Evolutionary conservation across 2,329 filamentous ascomycete species (phyloP).

Genomic region (Cadophora gregata): DNA sequence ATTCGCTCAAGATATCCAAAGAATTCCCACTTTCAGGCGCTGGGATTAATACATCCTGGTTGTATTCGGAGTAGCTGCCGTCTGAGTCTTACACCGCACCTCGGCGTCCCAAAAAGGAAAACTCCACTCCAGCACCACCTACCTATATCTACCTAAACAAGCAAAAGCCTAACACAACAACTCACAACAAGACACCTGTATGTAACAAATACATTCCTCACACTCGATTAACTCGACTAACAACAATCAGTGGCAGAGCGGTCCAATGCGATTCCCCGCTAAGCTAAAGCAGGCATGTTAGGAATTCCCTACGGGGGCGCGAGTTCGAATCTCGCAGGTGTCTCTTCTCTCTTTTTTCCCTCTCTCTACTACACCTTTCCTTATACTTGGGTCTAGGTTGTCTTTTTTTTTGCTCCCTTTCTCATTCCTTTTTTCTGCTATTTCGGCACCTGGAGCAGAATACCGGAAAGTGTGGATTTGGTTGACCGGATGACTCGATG

Average conservation of each 20-base stretch:
- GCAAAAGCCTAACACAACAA: background rate
- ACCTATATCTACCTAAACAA: slow-evolving; percentile 2
- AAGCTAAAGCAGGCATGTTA: background rate
- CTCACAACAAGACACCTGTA: slow-evolving; percentile 4
- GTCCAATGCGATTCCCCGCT: slow-evolving; percentile 12
- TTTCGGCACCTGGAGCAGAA: no score
- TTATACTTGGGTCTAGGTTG: no score
- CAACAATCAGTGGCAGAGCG: slow-evolving; percentile 9
- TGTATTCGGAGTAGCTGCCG: background rate
- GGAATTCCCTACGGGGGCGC: slow-evolving; percentile 14
- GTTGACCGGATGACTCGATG: background rate
- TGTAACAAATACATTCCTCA: background rate
- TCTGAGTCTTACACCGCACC: background rate
- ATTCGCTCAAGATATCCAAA: no score
- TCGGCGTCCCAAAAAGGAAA: background rate
- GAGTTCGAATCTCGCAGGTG: slow-evolving; percentile 17
- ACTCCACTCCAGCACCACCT: background rate
- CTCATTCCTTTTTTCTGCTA: background rate
- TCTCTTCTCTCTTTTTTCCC: background rate
- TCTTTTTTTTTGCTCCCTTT: no score
- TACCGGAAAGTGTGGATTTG: background rate
- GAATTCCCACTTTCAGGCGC: no score
- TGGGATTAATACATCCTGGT: no score
- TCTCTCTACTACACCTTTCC: no score
- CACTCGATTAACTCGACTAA: background rate